Conservation (phyloP, 345 rosid species). For the Rhodamnia rubescens region DNA sequence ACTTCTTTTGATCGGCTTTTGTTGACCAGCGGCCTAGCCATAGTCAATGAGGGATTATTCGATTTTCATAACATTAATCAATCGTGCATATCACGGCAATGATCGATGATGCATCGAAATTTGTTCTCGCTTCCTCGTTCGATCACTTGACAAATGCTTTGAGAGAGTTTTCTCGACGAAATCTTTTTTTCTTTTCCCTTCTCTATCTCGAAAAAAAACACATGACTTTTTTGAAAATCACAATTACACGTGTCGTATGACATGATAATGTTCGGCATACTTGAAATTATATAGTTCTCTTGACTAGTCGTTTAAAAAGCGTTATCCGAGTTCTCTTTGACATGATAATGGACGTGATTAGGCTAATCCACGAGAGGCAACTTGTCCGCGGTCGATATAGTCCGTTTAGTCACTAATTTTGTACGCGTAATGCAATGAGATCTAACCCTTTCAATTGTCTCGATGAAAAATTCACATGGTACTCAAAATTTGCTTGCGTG, state of each 20-base stretch:
- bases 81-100: background rate
- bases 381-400: too few species aligned
- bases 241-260: too few species aligned
- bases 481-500: background rate
- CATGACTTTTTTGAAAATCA: too few species aligned
- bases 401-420: too few species aligned
- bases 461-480: accelerated
- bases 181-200: background rate
- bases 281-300: too few species aligned
- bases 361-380: too few species aligned
- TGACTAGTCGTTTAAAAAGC: too few species aligned
- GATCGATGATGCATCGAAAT: background rate
- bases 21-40: background rate
- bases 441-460: background rate
- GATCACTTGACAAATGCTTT: background rate
- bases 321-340: too few species aligned
- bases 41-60: background rate
- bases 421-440: background rate
- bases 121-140: background rate
- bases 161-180: background rate
- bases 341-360: too few species aligned
- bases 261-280: too few species aligned
- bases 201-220: too few species aligned
- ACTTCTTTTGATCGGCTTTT: background rate
- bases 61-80: background rate